Conservation (phyloP, 2,329 filamentous ascomycete species). For the Xylaria sp. region DNA sequence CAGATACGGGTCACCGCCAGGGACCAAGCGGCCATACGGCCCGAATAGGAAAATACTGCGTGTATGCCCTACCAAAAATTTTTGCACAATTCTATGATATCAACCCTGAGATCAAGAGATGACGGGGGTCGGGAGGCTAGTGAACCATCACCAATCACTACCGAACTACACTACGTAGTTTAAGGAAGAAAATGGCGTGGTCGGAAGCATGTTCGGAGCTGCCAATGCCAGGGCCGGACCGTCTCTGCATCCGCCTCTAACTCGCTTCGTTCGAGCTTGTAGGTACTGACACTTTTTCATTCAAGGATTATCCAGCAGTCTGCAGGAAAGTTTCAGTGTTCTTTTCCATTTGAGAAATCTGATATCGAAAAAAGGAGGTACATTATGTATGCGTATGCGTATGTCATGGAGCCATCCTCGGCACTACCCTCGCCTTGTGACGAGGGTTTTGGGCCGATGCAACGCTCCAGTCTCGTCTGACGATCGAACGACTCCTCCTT, state of each 20-base stretch:
- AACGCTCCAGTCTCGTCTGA: conserved; percentile 24
- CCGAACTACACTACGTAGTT: conserved; percentile 9
- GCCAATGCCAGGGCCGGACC: conserved; percentile 18
- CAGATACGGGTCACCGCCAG: conserved; percentile 3
- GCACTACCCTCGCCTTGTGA: conserved; percentile 27
- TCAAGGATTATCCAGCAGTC: not conserved
- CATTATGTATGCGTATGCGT: not conserved
- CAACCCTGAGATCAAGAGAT: not conserved
- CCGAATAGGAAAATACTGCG: conserved; percentile 22
- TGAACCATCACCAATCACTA: conserved; percentile 2
- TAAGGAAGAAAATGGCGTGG: conserved; percentile 15
- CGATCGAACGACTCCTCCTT: conserved; percentile 29
- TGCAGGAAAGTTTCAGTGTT: not conserved
- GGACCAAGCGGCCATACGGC: conserved; percentile 17
- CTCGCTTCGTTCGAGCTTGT: conserved; percentile 18
- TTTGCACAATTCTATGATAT: conserved; percentile 10
- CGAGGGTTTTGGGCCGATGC: conserved; percentile 18
- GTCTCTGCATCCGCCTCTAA: conserved; percentile 23
- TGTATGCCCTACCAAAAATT: conserved; percentile 3
- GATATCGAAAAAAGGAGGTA: conserved; percentile 12
- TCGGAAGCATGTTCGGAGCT: conserved; percentile 8
- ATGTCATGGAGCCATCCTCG: conserved; percentile 30
- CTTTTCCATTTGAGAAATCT: conserved; percentile 12
- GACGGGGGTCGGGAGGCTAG: conserved; percentile 1
- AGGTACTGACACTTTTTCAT: not conserved